Evolutionary conservation across 108 stramenopile species (phyloP).

Genomic region (Nitzschia inconspicua): DNA sequence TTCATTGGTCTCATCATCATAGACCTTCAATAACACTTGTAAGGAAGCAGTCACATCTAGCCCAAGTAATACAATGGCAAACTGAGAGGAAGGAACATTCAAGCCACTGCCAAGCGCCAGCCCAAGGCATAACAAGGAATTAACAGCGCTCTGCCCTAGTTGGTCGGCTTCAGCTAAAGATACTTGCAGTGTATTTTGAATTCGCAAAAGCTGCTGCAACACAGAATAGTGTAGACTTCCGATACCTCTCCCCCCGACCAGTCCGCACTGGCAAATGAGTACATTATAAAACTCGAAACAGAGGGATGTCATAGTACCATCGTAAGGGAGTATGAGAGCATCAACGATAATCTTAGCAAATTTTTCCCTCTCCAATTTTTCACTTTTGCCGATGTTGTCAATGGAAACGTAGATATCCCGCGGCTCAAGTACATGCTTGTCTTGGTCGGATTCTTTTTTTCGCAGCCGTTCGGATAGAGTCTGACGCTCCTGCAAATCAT

Average conservation of each 20-base stretch:
- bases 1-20: slow-evolving; percentile 10
- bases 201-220: slow-evolving; percentile 11
- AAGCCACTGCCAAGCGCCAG: slow-evolving; percentile 49
- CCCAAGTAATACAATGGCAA: slow-evolving; percentile 32
- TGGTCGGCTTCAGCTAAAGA: neutral
- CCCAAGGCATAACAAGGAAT: slow-evolving; percentile 28
- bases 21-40: slow-evolving; percentile 19
- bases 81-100: slow-evolving; percentile 24
- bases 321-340: slow-evolving; percentile 31
- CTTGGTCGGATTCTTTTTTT: neutral
- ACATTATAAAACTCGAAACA: slow-evolving; percentile 51
- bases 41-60: slow-evolving; percentile 23
- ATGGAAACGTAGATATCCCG: neutral
- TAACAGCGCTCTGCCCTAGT: neutral
- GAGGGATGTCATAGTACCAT: slow-evolving; percentile 17
- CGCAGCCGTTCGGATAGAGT: slow-evolving; percentile 59
- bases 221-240: slow-evolving; percentile 64
- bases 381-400: slow-evolving; percentile 5
- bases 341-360: slow-evolving; percentile 29
- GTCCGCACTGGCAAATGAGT: slow-evolving; percentile 53
- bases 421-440: neutral
- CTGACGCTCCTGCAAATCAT: slow-evolving; percentile 51
- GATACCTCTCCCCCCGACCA: slow-evolving; percentile 46
- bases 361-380: slow-evolving; percentile 15
- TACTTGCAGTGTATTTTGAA: slow-evolving; percentile 5